phyloP scores from a whole-genome alignment of 768 basidiomycete genomes.

The Russula lepida region DNA sequence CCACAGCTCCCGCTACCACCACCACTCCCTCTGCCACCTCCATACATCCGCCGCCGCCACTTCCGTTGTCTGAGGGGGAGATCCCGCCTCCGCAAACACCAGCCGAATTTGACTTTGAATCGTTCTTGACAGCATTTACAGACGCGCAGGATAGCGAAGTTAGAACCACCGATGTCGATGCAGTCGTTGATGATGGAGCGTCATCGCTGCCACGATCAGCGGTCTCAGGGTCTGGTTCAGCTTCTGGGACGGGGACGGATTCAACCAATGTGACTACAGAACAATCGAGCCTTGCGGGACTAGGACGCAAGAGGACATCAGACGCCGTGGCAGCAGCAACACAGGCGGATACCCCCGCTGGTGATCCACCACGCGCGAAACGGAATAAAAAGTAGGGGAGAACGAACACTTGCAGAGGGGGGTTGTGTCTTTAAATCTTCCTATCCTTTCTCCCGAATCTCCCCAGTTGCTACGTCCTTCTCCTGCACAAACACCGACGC shows the following conservation, averaged over 20 bases:
- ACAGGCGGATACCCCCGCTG: not conserved
- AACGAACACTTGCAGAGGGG: not conserved
- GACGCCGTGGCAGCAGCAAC: slow-evolving; percentile 20
- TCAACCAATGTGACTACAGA: not conserved
- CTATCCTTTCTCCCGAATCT: not conserved
- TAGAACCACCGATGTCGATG: slow-evolving; percentile 25
- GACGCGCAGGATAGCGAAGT: slow-evolving; percentile 28
- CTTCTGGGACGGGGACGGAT: not conserved
- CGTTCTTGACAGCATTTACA: slow-evolving; percentile 28
- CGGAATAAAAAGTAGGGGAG: slow-evolving; percentile 23
- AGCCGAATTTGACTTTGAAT: slow-evolving; percentile 19
- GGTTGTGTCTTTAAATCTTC: not conserved
- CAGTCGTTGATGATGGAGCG: not conserved
- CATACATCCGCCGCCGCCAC: slow-evolving; percentile 26
- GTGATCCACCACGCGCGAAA: slow-evolving; percentile 24
- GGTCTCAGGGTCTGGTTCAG: not conserved
- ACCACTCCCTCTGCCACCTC: not conserved
- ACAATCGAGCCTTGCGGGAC: slow-evolving; percentile 10
- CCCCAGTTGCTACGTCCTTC: not conserved
- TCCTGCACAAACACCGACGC: not conserved
- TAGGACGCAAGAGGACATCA: slow-evolving; percentile 28
- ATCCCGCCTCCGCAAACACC: not conserved
- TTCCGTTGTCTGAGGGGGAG: not conserved
- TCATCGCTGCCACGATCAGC: not conserved
- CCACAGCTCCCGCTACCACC: slow-evolving; percentile 27